Base-by-base conservation (phyloP, 2,329 filamentous ascomycete species). In the Fusarium subglutinans region DNA sequence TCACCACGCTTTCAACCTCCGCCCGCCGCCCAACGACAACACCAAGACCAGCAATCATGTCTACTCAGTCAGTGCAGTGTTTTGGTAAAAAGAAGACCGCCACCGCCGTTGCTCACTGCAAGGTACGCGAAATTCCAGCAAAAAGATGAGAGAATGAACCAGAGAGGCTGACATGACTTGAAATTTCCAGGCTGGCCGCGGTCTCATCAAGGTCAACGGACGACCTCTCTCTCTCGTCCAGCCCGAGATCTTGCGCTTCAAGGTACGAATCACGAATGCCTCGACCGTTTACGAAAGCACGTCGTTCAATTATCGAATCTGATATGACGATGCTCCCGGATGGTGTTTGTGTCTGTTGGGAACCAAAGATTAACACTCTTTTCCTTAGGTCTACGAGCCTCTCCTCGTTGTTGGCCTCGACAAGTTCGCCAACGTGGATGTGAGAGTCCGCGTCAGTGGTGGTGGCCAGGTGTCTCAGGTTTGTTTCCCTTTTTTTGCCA, bases 71-170 rank as follows among this genome's bases (percentile, higher is more conserved):
- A 87, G 93, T 95, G 83, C 95, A 98, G 91, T 98, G 95, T 93
- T 98, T 98, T 93, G 95, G 95, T 92, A 98, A 98, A 93, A 95
- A 95, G 91, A 94, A 94, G 91, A 95, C 91, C 84, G 94, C 94
- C 82, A 94, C 92, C 78, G 92, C 92, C 83, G 94, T 97, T 88
- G 94, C 94, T 86, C 94, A 96, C 90, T 96, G 93, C 93, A 95
- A 96, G 92, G 92, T 94, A 89, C 85, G 87, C 63, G 28, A 60
- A 30, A 60, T 33, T 43, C 11, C 57, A 61, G 63, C 35, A 56
- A 50, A 56, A 22, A 45, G 53, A 66, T 24, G 65, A 13, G 57
- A 33, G 33, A 58, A 22, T n/a, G 38, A 28, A 38, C 20, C 38
- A 57, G 18, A 45, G 72, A 74, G 75, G 74, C 81, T 84, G 77